Base-by-base conservation (phyloP, 441 rosid genomes). In the Corymbia citriodora region DNA sequence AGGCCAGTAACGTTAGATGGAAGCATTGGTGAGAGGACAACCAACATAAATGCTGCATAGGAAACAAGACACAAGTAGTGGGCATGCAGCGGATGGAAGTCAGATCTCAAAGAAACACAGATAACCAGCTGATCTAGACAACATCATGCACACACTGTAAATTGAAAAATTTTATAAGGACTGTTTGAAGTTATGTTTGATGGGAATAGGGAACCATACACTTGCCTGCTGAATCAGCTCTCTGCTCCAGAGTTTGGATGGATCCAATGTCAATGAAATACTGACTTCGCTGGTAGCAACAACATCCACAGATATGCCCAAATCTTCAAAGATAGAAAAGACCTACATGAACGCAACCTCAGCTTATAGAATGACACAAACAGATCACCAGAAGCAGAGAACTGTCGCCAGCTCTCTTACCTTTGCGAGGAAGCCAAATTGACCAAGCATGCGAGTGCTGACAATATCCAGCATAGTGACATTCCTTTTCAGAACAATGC, bases 201-300 rank as follows among this genome's bases (percentile, higher is more conserved):
- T 45, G 63, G 81, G 52, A 79, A n/a, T 40, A 52, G 72, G 50
- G 45, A 90, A 59, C 50, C 93, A n/a, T 93, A 92, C 88, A 90
- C 96, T 96, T 95, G 95, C 97, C 94, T 96, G 99, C 94, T 96
- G 99, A 89, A 98, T 94, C 45, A 98, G 94, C 92, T 98, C 99
- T 95, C 99, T 95, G 92, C 99, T 95, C 99, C 99, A 97, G 65
- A 98, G 95, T 93, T 97, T 97, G 63, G 99, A 97, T 17, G 99
- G 99, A 93, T 98, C 99, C 92, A 98, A 57, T 79, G 99, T 98
- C 95, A 98, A 89, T 9, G 99, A 98, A 92, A 98, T 95, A 93
- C 99, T 98, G 92, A 98, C 99, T 97, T 98, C 99, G 94, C 99
- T 98, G 55, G 99, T 98, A 79, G 99, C 99, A 68, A 98, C 99